Evolutionary conservation across 768 basidiomycete species (phyloP), one percentile per base, ranked within the genome.

Genomic region (Lentinula lateritia): DNA sequence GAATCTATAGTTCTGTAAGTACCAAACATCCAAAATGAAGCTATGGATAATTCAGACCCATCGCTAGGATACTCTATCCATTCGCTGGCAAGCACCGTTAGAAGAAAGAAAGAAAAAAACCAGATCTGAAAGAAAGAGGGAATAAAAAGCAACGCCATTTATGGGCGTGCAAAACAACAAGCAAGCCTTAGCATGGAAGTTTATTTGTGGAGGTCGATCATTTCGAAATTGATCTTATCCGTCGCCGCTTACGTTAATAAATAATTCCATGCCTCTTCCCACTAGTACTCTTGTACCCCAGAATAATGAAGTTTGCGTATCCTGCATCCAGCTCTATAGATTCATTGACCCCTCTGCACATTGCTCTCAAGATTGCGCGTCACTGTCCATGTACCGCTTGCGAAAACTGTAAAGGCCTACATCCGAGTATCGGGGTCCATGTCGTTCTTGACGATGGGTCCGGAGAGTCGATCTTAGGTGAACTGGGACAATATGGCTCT

Each of bases 351-450:
- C 70, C 82, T 56, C 71, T 77, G 39, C 79, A 82, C 9, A 72
- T 86, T 1, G 75, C 85, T 13, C 79, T 92, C 65, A 95, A 93
- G 76, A 88, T 94, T 61, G 90, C 94, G 5, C 83, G 94, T 15
- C 93, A 93, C 73, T 83, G 89, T 3, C 76, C 80, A 0, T 96
- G 94, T 69, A 74, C 82, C 2, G 68, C 71, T 43, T 96, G 94
- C 67, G 69, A 73, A 13, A 69, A 77, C n/a, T 95, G 94, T 68
- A 58, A 71, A n/a, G 87, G 89, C 18, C 79, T 95, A 28, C 85
- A 80, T 57, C 93, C 93, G 34, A 80, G 85, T 34, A 73, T 75
- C 13, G 78, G 77, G 60, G 74, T 85, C 28, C 77, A 84, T 34
- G 78, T 93, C 61, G 77, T 84, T n/a, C 78, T 83, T 18, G 87